Evolutionary conservation across 2,329 filamentous ascomycete genomes (phyloP).

Genomic region (Cercospora sp.): DNA sequence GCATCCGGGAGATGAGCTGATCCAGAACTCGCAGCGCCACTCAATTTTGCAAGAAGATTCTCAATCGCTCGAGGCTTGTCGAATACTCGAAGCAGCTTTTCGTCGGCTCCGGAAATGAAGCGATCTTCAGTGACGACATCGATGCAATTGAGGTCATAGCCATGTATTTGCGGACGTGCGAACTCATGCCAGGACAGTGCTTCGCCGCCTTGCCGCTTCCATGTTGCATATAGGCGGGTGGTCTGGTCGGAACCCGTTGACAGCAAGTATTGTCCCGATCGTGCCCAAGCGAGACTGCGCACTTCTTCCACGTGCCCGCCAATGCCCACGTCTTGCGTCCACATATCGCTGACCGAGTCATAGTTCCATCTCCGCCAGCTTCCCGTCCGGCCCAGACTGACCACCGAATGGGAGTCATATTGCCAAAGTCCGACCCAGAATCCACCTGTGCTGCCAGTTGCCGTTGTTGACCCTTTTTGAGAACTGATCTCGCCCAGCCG

Average conservation of each 20-base stretch:
- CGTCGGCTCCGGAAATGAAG: constrained; percentile 93
- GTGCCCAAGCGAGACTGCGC: constrained; percentile 81
- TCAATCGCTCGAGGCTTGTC: constrained; percentile 83
- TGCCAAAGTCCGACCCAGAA: constrained; percentile 97
- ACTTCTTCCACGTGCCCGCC: constrained; percentile 82
- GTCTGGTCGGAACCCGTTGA: constrained; percentile 93
- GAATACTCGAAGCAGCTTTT: constrained; percentile 97
- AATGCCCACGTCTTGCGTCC: constrained; percentile 75
- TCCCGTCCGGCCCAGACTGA: constrained; percentile 84
- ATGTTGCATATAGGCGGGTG: constrained; percentile 79
- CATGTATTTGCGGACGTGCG: constrained; percentile 92
- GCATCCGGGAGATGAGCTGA: constrained; percentile 67
- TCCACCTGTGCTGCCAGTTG: constrained; percentile 90
- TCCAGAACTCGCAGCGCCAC: constrained; percentile 24
- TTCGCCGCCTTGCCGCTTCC: constrained; percentile 55
- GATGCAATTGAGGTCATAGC: constrained; percentile 96
- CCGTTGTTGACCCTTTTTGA: constrained; percentile 93
- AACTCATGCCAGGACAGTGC: constrained; percentile 85
- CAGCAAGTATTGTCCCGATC: constrained; percentile 77
- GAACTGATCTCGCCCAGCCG: constrained; percentile 90
- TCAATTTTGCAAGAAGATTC: constrained; percentile 51
- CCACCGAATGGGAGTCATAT: constrained; percentile 70
- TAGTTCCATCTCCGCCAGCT: constrained; percentile 88
- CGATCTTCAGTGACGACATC: constrained; percentile 69
- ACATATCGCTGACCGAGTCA: constrained; percentile 62